Percentiles rank a stretch among this genome's conserved stretches.
These are phyloP conservation scores for Fraxinus floribunda DNA, from an alignment of 305 asterid species.

Conservation along the genomic window DNA sequence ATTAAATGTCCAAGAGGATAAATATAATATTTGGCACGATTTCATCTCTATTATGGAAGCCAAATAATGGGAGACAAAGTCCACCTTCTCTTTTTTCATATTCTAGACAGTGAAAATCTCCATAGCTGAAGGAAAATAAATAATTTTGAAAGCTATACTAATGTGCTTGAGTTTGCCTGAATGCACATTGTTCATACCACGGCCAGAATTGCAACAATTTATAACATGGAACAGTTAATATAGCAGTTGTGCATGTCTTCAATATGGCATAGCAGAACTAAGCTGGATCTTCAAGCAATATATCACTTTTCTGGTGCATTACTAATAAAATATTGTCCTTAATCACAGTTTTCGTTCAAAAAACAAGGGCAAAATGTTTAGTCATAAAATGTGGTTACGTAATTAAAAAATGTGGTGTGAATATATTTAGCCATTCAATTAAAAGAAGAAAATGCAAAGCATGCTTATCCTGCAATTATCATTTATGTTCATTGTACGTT, in stretches of 20 bases:
- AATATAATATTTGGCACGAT: not conserved
- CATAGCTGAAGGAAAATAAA: not conserved
- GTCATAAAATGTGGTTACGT: not conserved
- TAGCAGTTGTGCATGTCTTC: not conserved
- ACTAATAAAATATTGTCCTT: not conserved
- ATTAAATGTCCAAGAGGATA: not conserved
- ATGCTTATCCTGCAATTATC: not conserved
- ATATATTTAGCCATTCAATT: not conserved
- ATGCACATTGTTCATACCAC: not conserved
- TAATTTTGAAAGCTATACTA: not conserved
- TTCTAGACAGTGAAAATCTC: not conserved
- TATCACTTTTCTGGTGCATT: not conserved
- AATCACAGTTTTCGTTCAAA: not conserved
- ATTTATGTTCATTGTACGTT: not conserved
- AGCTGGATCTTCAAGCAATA: conserved; percentile 1
- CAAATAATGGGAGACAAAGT: conserved; percentile 1
- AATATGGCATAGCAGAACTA: conserved; percentile 1
- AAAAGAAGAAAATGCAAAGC: not conserved
- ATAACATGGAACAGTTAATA: not conserved
- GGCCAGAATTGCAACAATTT: not conserved
- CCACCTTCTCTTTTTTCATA: not conserved
- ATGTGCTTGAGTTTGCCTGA: not conserved
- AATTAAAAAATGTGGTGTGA: not conserved
- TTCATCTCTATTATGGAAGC: not conserved
- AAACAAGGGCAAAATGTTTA: not conserved